A percentile compares a stretch with the other conserved stretches of the same genome.
Conservation (phyloP, 441 rosid species). For the Adansonia grandidieri region DNA sequence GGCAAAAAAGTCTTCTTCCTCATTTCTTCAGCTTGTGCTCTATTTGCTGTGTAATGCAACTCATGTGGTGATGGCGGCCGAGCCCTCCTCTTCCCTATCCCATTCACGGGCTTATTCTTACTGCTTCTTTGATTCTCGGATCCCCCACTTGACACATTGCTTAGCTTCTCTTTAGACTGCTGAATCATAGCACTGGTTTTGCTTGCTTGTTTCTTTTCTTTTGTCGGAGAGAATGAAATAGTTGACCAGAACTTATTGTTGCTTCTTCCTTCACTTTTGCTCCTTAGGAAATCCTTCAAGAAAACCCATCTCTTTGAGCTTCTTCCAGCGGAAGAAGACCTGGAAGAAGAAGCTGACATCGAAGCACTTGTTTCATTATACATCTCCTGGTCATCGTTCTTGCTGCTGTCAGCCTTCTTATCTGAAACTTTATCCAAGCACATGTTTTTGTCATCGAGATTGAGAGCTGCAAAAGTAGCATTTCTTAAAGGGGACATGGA, state of each 20-base stretch:
- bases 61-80: slow-evolving; percentile 92
- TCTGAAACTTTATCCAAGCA: slow-evolving; percentile 21
- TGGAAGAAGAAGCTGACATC: slow-evolving; percentile 71
- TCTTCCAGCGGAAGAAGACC: slow-evolving; percentile 89
- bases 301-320: slow-evolving; percentile 96
- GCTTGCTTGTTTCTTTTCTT: slow-evolving; percentile 55
- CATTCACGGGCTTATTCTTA: slow-evolving; percentile 68
- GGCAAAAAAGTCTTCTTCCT: slow-evolving; percentile 93
- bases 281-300: slow-evolving; percentile 83
- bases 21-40: slow-evolving; percentile 97
- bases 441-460: slow-evolving; percentile 28
- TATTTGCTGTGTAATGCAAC: slow-evolving; percentile 81
- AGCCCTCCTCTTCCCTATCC: slow-evolving; percentile 66
- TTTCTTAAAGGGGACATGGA: slow-evolving; percentile 85
- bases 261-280: slow-evolving; percentile 95
- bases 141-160: neutral
- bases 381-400: slow-evolving; percentile 31
- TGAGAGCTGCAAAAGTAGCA: slow-evolving; percentile 30
- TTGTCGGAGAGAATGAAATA: slow-evolving; percentile 78
- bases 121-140: slow-evolving; percentile 29
- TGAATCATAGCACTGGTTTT: slow-evolving; percentile 20
- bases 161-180: slow-evolving; percentile 33
- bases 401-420: slow-evolving; percentile 27
- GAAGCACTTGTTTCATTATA: slow-evolving; percentile 50
- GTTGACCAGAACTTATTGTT: slow-evolving; percentile 88